A percentile compares a stretch with the other conserved stretches of the same genome.
phyloP scores from a whole-genome alignment of 208 protist genomes.

The Crithidia brevicula region DNA sequence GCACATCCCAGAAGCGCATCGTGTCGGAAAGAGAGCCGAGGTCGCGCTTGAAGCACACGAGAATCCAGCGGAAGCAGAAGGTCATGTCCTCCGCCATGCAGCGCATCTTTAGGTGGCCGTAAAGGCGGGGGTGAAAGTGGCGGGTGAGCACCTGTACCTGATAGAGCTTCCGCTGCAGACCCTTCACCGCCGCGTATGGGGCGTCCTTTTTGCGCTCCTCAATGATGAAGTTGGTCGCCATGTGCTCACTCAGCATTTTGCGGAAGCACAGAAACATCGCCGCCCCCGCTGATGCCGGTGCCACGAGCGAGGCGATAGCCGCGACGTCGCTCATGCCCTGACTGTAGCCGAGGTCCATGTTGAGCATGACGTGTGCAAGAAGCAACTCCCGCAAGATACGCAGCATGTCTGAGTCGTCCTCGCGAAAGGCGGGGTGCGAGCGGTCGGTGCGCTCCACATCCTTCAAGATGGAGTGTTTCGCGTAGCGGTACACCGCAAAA shows the following conservation, averaged over 20 bases:
- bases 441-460: slow-evolving; percentile 90
- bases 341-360: slow-evolving; percentile 94
- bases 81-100: slow-evolving; percentile 71
- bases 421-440: slow-evolving; percentile 43
- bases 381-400: slow-evolving; percentile 70
- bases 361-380: slow-evolving; percentile 83
- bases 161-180: slow-evolving; percentile 57
- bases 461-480: slow-evolving; percentile 75
- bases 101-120: slow-evolving; percentile 50
- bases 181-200: slow-evolving; percentile 26
- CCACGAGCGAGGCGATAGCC: slow-evolving; percentile 56
- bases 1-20: slow-evolving; percentile 87
- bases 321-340: slow-evolving; percentile 92
- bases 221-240: slow-evolving; percentile 57
- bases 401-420: slow-evolving; percentile 55
- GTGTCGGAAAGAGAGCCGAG: slow-evolving; percentile 57
- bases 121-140: slow-evolving; percentile 64
- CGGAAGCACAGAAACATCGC: slow-evolving; percentile 34
- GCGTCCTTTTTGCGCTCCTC: slow-evolving; percentile 40
- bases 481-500: slow-evolving; percentile 64
- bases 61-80: slow-evolving; percentile 91
- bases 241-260: slow-evolving; percentile 52
- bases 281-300: slow-evolving; percentile 27
- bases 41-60: slow-evolving; percentile 89
- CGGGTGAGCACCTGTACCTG: slow-evolving; percentile 53